Base-by-base conservation (phyloP, 2,329 filamentous ascomycete species). In the Aaosphaeria arxii region DNA sequence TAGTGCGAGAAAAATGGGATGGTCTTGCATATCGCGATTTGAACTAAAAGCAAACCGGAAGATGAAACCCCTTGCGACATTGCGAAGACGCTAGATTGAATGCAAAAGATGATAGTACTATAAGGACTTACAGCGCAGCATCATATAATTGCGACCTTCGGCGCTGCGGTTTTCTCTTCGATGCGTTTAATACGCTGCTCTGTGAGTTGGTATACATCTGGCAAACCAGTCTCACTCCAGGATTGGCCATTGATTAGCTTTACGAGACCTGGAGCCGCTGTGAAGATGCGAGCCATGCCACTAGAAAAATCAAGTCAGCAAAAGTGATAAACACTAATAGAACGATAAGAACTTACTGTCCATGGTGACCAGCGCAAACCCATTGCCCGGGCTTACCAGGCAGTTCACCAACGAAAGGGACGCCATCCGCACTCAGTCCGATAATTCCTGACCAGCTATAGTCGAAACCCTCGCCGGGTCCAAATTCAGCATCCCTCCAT, bases 391-490 rank as follows among this genome's bases (percentile, higher is more conserved):
- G 36, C 43, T 61, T 61, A 4, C 46, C 59, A 32, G 59, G 59
- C 5, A 62, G 2, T 13, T 56, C 52, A 5, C 60, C 60, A 3
- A 64, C 51, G 35, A 62, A 63, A 1, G 59, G 60, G 9, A 63
- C 60, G 13, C 59, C 59, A 43, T 64, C 61, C 5, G 45, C 49
- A 41, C 60, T 64, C 35, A 62, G 17, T 1, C 59, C 58, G 13
- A 61, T 58, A 28, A 64, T 63, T 3, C 63, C 56, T 40, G 57
- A 63, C 63, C 62, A 66, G 42, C 56, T 62, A 39, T 64, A 62
- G 38, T 64, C 58, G 36, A 62, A 63, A 4, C 61, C 58, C 35
- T 63, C 61, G 4, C 58, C 64, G 3, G 64, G 62, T 7, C 59
- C 63, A n/a, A 57, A 46, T n/a, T 53, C 48, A 4, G 47, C 54